phyloP scores from a whole-genome alignment of 75 land plant genomes.

The Pseudotsuga menziesii region DNA sequence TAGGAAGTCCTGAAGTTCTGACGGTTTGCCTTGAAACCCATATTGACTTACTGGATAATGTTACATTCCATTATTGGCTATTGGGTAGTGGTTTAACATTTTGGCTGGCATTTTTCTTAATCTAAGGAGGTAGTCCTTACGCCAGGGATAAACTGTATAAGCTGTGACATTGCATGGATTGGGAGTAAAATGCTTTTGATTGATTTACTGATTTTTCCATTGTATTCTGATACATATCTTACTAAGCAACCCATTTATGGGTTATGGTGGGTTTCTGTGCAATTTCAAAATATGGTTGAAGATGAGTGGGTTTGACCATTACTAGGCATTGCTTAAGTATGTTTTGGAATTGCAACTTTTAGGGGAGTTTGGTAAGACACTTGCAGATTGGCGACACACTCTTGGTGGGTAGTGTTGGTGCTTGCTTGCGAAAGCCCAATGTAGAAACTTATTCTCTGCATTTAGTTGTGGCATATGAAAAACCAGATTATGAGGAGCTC shows the following conservation, averaged over 20 bases:
- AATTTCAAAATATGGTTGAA: not conserved
- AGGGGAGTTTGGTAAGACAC: not conserved
- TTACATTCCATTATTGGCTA: not conserved
- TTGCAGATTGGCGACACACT: not conserved
- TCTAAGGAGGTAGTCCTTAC: not conserved
- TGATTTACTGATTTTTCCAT: not conserved
- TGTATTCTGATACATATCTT: not conserved
- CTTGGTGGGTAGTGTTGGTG: not conserved
- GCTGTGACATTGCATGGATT: not conserved
- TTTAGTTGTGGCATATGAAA: too few species aligned
- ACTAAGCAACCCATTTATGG: not conserved
- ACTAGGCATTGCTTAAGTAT: not conserved
- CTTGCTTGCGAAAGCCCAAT: not conserved
- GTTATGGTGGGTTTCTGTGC: not conserved
- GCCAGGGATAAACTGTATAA: not conserved
- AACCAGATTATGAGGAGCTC: too few species aligned
- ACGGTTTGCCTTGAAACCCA: slow-evolving; percentile 41
- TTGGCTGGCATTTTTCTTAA: not conserved
- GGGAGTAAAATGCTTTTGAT: not conserved
- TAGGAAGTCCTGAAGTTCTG: slow-evolving; percentile 77
- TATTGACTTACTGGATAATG: not conserved
- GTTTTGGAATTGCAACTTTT: not conserved
- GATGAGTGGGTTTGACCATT: not conserved
- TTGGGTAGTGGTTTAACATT: not conserved
- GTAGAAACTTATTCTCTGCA: too few species aligned